Percentiles rank a stretch among this genome's conserved stretches.
These are phyloP conservation scores for Fusarium torreyae DNA, from an alignment of 2,329 filamentous ascomycete species.

Conservation along the genomic window DNA sequence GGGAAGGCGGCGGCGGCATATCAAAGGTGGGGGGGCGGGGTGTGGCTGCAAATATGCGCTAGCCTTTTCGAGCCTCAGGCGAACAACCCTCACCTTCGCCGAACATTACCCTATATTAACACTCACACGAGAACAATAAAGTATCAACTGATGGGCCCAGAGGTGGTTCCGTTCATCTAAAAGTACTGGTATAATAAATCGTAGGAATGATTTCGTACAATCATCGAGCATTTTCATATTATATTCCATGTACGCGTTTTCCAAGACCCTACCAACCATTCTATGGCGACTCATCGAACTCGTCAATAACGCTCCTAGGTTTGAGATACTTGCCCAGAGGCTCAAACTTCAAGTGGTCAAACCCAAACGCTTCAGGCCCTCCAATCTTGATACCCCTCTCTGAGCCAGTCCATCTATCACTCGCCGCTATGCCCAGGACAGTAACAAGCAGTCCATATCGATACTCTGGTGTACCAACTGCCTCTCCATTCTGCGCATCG, in stretches of 20 bases:
- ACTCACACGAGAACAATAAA: too few relatives aligned
- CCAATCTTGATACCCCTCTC: constrained; percentile 65
- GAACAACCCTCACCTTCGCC: constrained; percentile 23
- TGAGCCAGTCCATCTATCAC: constrained; percentile 62
- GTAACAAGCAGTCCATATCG: constrained; percentile 67
- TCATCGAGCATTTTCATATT: too few relatives aligned
- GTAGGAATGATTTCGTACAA: too few relatives aligned
- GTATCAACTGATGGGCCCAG: too few relatives aligned
- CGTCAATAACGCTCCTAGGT: constrained; percentile 68
- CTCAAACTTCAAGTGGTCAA: constrained; percentile 63
- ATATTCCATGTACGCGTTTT: not conserved
- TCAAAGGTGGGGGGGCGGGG: constrained; percentile 3
- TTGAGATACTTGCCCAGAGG: constrained; percentile 64
- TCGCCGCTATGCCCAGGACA: constrained; percentile 63
- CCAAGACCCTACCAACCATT: not conserved
- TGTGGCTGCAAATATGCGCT: not conserved
- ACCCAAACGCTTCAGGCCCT: constrained; percentile 65
- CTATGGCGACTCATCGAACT: constrained; percentile 53
- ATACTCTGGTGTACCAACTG: constrained; percentile 71
- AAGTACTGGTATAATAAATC: too few relatives aligned
- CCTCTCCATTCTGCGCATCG: constrained; percentile 70
- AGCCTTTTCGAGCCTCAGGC: constrained; percentile 14
- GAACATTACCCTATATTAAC: not conserved
- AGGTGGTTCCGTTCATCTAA: too few relatives aligned
- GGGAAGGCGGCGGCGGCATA: constrained; percentile 21